phyloP scores from a whole-genome alignment of 345 rosid species.

The Cochlearia excelsa region DNA sequence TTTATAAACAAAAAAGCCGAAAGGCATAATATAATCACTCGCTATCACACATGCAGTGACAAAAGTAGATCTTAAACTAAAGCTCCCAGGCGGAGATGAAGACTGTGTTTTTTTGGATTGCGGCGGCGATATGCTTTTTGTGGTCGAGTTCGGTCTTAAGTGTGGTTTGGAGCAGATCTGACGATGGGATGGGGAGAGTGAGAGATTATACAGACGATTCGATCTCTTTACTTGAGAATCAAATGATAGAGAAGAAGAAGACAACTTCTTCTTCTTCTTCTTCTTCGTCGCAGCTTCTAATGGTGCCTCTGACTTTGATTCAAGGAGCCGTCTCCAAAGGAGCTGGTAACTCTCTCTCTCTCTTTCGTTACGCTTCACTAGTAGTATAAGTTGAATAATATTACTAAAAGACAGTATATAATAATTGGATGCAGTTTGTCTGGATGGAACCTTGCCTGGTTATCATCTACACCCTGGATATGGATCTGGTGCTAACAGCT shows the following conservation, averaged over 20 bases:
- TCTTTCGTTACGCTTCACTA: neutral
- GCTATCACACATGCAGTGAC: conserved; percentile 15
- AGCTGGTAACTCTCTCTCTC: conserved; percentile 55
- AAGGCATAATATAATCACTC: neutral
- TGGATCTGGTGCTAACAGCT: conserved; percentile 73
- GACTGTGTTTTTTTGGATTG: neutral
- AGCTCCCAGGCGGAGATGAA: conserved; percentile 11
- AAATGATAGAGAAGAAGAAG: neutral
- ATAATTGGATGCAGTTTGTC: conserved; percentile 51
- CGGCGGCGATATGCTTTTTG: conserved; percentile 15
- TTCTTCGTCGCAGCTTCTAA: conserved; percentile 38
- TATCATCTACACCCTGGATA: conserved; percentile 75
- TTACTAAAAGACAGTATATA: neutral
- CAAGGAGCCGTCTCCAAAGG: conserved; percentile 78
- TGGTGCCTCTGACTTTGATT: conserved; percentile 78
- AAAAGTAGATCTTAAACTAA: conserved; percentile 1
- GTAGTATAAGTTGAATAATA: conserved; percentile 31
- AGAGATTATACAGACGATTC: conserved; percentile 25
- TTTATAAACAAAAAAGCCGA: neutral
- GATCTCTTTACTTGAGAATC: conserved; percentile 38
- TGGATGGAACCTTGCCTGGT: conserved; percentile 89
- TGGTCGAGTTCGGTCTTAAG: conserved; percentile 18
- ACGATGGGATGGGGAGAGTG: conserved; percentile 35
- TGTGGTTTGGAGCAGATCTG: conserved; percentile 44
- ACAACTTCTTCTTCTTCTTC: conserved; percentile 40